phyloP scores from a whole-genome alignment of 108 stramenopile species.

The Discostella stelligeroides region DNA sequence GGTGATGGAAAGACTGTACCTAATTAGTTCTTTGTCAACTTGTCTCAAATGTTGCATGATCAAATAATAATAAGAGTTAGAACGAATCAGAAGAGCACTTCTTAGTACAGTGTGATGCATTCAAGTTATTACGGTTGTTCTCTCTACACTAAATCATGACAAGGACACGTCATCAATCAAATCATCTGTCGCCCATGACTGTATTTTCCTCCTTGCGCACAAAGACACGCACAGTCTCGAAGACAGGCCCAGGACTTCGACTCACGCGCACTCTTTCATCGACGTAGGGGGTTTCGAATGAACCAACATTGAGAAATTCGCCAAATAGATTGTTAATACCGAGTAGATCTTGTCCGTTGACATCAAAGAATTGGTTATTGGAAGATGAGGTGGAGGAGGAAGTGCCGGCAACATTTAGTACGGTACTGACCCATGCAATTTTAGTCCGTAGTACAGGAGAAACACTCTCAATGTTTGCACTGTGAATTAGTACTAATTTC shows the following conservation, averaged over 20 bases:
- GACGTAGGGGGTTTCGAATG: constrained; percentile 78
- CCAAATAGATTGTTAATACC: constrained; percentile 65
- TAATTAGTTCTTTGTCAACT: neutral
- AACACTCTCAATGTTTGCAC: constrained; percentile 64
- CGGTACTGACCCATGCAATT: constrained; percentile 55
- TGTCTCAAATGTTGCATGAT: no score
- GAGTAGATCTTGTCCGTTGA: constrained; percentile 66
- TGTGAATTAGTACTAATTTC: constrained; percentile 74
- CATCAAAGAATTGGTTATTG: constrained; percentile 48
- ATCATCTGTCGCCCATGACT: no score
- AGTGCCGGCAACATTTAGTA: constrained; percentile 71
- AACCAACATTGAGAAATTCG: constrained; percentile 63
- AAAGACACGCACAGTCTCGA: constrained; percentile 78
- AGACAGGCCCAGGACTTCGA: constrained; percentile 57
- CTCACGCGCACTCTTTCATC: constrained; percentile 74
- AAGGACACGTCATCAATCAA: no score
- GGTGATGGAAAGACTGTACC: constrained; percentile 78
- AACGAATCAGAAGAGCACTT: no score
- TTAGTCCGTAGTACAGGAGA: constrained; percentile 57
- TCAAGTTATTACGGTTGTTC: no score
- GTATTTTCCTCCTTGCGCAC: constrained; percentile 41
- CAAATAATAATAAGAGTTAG: no score
- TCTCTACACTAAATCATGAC: no score
- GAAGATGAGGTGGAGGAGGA: constrained; percentile 11
- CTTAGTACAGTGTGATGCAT: no score